phyloP scores from a whole-genome alignment of 495 filamentous ascomycete genomes.

The Neurospora sp. region DNA sequence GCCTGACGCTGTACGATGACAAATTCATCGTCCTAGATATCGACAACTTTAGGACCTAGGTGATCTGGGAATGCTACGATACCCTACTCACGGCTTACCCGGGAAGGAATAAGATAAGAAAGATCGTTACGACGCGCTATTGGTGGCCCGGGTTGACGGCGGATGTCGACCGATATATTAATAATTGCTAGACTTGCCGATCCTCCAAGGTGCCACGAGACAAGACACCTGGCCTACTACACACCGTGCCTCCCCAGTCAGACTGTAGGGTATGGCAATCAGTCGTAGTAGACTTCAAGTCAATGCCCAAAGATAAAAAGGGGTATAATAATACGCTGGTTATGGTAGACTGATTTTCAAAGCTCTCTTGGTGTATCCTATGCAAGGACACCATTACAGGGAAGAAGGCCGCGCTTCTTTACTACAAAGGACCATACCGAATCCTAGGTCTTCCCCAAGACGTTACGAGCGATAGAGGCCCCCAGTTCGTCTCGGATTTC shows the following conservation, averaged over 20 bases:
- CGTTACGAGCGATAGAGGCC: background rate
- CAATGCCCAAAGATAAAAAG: background rate
- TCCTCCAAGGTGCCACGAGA: background rate
- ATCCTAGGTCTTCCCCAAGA: background rate
- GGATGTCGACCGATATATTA: background rate
- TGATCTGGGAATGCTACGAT: background rate
- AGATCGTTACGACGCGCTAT: background rate
- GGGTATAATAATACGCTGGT: background rate
- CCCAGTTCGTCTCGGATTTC: background rate
- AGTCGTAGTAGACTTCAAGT: conserved; percentile 2
- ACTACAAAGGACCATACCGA: background rate
- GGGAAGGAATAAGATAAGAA: conserved; percentile 1
- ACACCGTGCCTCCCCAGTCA: background rate
- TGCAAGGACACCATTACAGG: too few species aligned
- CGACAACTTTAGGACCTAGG: background rate
- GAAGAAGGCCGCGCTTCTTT: background rate
- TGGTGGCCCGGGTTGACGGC: background rate
- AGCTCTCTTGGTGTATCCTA: too few species aligned
- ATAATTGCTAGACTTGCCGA: background rate
- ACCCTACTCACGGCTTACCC: background rate
- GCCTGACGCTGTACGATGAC: background rate
- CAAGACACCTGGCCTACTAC: background rate
- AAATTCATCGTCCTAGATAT: background rate
- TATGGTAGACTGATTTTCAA: too few species aligned
- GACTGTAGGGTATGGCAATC: background rate